Base-by-base conservation (phyloP, 441 rosid genomes). In the Metrosideros polymorpha region DNA sequence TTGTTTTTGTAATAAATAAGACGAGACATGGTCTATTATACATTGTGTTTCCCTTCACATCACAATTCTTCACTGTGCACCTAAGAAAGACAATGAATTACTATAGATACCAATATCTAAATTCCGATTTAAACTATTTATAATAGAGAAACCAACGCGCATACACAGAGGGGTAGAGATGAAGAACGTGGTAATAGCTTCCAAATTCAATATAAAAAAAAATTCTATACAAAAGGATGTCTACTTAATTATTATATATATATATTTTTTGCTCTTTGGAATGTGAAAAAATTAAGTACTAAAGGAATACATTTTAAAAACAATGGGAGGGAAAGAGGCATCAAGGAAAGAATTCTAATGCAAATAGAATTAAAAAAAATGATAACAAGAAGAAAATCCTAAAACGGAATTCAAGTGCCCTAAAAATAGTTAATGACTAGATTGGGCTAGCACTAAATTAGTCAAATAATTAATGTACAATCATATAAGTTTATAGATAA, bases 111-210 rank as follows among this genome's bases (percentile, higher is more conserved):
- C 66, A 57, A 57, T 32, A 57, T 57, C 32, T n/a, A 22, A n/a
- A n/a, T 13, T 25, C 15, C 15, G 2, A 57, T 57, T 2, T 2
- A 57, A 24, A 57, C n/a, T n/a, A 57, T 57, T 57, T n/a, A 57
- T 57, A 6, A 57, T 3, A n/a, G 2, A 13, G 18, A 57, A n/a
- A 57, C 8, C n/a, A 57, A n/a, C 0, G 0, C 2, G 0, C 17
- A 0, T 14, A 1, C 9, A n/a, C n/a, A n/a, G 7, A 57, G 66
- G 14, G 35, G 35, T n/a, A 57, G 4, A n/a, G 19, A 57, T n/a
- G 66, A 14, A 19, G 35, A 15, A 29, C 5, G 3, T 59, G 18
- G n/a, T 59, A 13, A n/a, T 13, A 14, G 35, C 19, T 57, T 57
- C 32, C 18, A 57, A 57, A 14, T 18, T 14, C 66, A 57, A 57